phyloP scores from a whole-genome alignment of 768 basidiomycete genomes.

The Mycena haematopus region DNA sequence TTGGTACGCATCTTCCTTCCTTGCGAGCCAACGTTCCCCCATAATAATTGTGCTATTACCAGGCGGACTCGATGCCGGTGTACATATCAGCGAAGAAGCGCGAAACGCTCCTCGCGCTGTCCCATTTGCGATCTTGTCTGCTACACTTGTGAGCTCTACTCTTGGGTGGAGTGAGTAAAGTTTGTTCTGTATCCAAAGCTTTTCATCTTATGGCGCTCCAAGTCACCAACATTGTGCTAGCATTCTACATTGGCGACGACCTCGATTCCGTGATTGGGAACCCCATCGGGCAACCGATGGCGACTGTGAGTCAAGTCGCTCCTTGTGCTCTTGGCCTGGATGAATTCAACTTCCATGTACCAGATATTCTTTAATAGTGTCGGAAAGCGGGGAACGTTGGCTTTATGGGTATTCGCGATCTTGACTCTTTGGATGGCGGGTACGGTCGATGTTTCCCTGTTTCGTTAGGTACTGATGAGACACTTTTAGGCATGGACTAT shows the following conservation, averaged over 20 bases:
- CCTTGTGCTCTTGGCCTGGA: not conserved
- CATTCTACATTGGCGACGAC: conserved; percentile 66
- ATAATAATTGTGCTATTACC: not conserved
- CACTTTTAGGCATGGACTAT: not conserved
- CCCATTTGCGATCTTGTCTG: no score
- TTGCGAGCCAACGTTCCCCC: not conserved
- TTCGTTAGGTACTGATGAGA: conserved; percentile 9
- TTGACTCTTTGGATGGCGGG: conserved; percentile 33
- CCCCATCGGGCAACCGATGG: conserved; percentile 62
- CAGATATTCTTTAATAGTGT: conserved; percentile 58
- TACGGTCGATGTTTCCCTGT: not conserved
- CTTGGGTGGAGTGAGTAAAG: no score
- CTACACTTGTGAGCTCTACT: no score
- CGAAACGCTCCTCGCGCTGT: conserved; percentile 30
- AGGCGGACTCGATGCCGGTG: conserved; percentile 60
- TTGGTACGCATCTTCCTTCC: conserved; percentile 35
- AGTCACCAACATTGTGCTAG: conserved; percentile 41
- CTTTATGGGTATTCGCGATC: conserved; percentile 45
- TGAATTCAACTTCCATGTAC: conserved; percentile 28
- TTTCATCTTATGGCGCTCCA: not conserved
- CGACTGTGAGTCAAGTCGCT: conserved; percentile 48
- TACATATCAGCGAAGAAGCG: conserved; percentile 77
- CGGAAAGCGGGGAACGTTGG: conserved; percentile 45
- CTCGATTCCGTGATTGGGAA: conserved; percentile 49
- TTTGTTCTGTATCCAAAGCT: not conserved